Conservation (phyloP, 768 basidiomycete genomes). For the Flagelloscypha sp. region DNA sequence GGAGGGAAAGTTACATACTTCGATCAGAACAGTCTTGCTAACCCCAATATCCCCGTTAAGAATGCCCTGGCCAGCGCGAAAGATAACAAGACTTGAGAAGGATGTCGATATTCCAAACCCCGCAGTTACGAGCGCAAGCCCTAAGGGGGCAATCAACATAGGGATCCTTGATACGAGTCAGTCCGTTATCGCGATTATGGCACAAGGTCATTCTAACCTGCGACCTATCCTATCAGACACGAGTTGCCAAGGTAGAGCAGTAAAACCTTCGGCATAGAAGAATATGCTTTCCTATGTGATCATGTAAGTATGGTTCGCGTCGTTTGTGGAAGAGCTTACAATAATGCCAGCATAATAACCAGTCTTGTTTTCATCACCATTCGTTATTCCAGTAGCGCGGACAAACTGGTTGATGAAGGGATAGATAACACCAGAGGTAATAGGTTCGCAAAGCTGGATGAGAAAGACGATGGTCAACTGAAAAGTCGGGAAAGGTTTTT, state of each 20-base stretch:
- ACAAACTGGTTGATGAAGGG: slow-evolving; percentile 25
- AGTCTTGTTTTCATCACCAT: slow-evolving; percentile 9
- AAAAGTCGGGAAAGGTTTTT: slow-evolving; percentile 14
- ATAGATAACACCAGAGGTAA: slow-evolving; percentile 31
- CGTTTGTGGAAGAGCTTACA: neutral
- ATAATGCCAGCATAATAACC: slow-evolving; percentile 13
- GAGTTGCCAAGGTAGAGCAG: slow-evolving; percentile 15
- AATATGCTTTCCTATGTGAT: slow-evolving; percentile 14
- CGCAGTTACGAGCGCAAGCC: slow-evolving; percentile 29
- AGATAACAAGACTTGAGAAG: slow-evolving; percentile 25
- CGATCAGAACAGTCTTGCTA: slow-evolving; percentile 23
- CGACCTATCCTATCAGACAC: slow-evolving; percentile 21
- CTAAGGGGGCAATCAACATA: slow-evolving; percentile 34
- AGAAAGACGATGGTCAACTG: slow-evolving; percentile 8
- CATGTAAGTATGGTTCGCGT: too few species aligned
- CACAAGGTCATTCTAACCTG: slow-evolving; percentile 27
- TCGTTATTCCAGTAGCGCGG: slow-evolving; percentile 9
- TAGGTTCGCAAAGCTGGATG: slow-evolving; percentile 12
- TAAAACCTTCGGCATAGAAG: slow-evolving; percentile 12
- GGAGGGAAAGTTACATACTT: slow-evolving; percentile 14
- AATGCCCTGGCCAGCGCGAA: slow-evolving; percentile 19
- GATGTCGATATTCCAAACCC: slow-evolving; percentile 33
- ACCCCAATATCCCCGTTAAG: slow-evolving; percentile 28
- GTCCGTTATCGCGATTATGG: slow-evolving; percentile 37
- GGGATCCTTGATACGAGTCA: slow-evolving; percentile 35